Base-by-base conservation (phyloP, 345 rosid genomes). In the Bruguiera parviflora region DNA sequence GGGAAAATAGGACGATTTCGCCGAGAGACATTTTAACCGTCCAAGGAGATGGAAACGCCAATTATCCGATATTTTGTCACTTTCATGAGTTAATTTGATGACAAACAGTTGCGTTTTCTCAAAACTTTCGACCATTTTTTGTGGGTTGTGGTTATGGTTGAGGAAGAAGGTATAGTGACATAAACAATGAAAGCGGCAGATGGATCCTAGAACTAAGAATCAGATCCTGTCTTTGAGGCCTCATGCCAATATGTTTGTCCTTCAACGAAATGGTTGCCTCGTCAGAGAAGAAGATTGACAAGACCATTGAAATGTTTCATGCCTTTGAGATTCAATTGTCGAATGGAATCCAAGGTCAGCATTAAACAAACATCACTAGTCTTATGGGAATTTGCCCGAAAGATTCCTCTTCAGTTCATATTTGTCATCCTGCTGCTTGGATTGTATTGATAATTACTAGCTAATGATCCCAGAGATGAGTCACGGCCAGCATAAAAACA, bases 11-110 rank as follows among this genome's bases (percentile, higher is more conserved):
- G 3, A 39, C 56, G 25, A 66, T 70, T 29, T 73, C 69, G 57
- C 73, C 81, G 0, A 74, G 67, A 32, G 82, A 77, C 46, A 72
- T 70, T 33, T 58, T 74, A 27, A 53, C 35, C 31, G 72, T 77
- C 53, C 37, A 65, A 1, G 80, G 82, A 3, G 76, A 78, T 43
- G 75, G 75, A 15, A 76, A 66, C 31, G 59, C 74, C 19, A 71
- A 74, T 32, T 32, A 32, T 32, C 33, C 33, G 5, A 32, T 35
- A 9, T 35, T 9, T 7, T 7, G 43, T 35, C 11, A 35, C 9
- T 35, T 35, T 35, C 8, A 7, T 35, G 43, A 9, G 11, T 8
- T 35, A 35, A 35, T 9, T 35, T 35, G 43, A 35, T 0, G 0
- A 39, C 15, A 9, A 2, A 39, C 15, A 9, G 16, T 10, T 39